phyloP scores from a whole-genome alignment of 352 stramenopile species.

The Pythium graminicola region DNA sequence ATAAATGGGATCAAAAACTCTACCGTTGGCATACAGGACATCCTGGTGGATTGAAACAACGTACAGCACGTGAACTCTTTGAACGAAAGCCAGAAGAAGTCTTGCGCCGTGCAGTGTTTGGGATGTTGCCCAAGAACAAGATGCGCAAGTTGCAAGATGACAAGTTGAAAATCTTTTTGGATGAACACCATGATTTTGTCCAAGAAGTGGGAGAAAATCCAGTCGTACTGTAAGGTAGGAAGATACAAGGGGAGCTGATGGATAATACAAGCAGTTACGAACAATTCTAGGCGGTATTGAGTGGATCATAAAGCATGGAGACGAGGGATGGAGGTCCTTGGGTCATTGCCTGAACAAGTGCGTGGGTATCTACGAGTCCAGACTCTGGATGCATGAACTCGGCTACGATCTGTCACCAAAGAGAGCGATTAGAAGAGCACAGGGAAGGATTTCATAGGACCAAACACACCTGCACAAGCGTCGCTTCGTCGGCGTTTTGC shows the following conservation, averaged over 20 bases:
- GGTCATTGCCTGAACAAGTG: conserved; percentile 32
- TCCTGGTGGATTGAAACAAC: conserved; percentile 94
- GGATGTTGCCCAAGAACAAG: conserved; percentile 98
- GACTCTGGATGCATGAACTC: conserved; percentile 25
- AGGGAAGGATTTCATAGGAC: neutral
- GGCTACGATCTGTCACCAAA: conserved; percentile 29
- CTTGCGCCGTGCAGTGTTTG: conserved; percentile 93
- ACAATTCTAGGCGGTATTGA: too few relatives aligned
- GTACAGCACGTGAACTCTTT: conserved; percentile 91
- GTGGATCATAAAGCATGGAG: too few relatives aligned
- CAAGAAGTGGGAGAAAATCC: conserved; percentile 84
- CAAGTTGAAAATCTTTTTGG: conserved; percentile 96
- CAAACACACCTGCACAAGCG: conserved; percentile 39
- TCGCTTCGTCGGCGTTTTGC: conserved; percentile 31
- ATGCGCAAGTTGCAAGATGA: conserved; percentile 92
- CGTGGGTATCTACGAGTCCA: conserved; percentile 32
- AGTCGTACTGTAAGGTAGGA: conserved; percentile 51
- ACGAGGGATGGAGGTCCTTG: too few relatives aligned
- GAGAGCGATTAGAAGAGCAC: neutral
- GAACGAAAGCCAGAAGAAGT: conserved; percentile 94
- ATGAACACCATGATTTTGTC: conserved; percentile 88
- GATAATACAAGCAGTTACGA: too few relatives aligned
- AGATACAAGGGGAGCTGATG: neutral
- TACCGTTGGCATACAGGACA: conserved; percentile 98
- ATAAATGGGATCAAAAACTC: conserved; percentile 97